Evolutionary conservation across 176 grass and related monocot species (phyloP).

Genomic region (Zizania latifolia): DNA sequence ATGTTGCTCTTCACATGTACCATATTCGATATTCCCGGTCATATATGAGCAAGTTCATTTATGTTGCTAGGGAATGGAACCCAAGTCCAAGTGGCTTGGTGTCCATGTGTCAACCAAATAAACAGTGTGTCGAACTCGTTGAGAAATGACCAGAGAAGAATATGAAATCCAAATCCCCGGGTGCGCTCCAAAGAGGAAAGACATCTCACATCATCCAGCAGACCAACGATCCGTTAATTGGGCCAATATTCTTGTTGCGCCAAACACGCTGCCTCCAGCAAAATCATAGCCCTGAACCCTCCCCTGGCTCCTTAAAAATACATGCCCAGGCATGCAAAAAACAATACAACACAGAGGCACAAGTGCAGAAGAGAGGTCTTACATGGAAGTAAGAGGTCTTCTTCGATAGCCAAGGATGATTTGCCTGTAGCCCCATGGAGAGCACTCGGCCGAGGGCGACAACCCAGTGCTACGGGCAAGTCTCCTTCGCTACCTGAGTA

Average conservation of each 20-base stretch:
- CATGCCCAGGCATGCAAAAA: background rate
- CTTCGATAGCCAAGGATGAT: conserved; percentile 54
- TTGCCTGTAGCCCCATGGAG: conserved; percentile 28
- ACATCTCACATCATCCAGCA: conserved; percentile 3
- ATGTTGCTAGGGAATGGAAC: background rate
- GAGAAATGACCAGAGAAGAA: background rate
- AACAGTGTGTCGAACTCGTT: conserved; percentile 9
- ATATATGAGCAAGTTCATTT: background rate
- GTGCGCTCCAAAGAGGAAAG: conserved; percentile 28
- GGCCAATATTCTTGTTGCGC: conserved; percentile 29
- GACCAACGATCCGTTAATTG: background rate
- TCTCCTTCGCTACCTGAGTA: conserved; percentile 32
- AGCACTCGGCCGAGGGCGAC: background rate
- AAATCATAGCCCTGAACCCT: background rate
- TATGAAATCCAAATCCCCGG: conserved; percentile 29
- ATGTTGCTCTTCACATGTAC: conserved; percentile 33
- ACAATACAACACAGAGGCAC: conserved; percentile 14
- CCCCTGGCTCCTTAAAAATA: conserved; percentile 6
- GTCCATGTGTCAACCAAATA: conserved; percentile 26
- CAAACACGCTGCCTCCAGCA: background rate
- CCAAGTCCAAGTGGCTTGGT: background rate
- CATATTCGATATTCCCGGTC: conserved; percentile 28
- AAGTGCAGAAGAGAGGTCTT: background rate
- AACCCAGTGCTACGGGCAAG: conserved; percentile 3
- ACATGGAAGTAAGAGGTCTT: conserved; percentile 25